Evolutionary conservation across 2,329 filamentous ascomycete species (phyloP).

Genomic region (Colletotrichum shisoi): DNA sequence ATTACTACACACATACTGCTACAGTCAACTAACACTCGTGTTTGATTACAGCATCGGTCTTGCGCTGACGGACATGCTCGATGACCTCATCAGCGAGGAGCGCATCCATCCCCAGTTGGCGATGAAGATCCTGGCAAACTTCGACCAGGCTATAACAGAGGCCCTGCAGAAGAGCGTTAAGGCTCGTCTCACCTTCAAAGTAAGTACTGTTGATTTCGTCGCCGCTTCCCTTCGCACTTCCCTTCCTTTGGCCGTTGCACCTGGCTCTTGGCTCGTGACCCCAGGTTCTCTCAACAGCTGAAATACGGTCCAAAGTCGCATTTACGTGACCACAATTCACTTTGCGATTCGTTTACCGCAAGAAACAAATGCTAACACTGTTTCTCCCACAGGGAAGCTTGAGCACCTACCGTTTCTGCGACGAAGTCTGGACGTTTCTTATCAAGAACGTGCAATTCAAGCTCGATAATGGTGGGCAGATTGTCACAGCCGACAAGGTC

Average conservation of each 20-base stretch:
- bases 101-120: conserved; percentile 97
- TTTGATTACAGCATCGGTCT: conserved; percentile 77
- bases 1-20: conserved; percentile 46
- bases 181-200: conserved; percentile 92
- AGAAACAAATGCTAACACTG: conserved; percentile 1
- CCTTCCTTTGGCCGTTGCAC: too few relatives aligned
- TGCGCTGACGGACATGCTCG: conserved; percentile 93
- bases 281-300: background rate
- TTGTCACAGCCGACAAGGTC: conserved; percentile 85
- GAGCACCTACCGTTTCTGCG: conserved; percentile 98
- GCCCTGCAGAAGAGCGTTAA: conserved; percentile 92
- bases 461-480: conserved; percentile 79
- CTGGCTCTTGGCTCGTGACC: background rate
- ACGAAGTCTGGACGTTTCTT: conserved; percentile 99
- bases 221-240: background rate
- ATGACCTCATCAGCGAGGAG: conserved; percentile 92
- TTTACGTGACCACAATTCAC: too few relatives aligned
- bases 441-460: conserved; percentile 99
- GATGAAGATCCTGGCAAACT: conserved; percentile 97
- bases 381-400: conserved; percentile 77
- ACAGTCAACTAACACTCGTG: conserved; percentile 36
- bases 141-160: conserved; percentile 91
- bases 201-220: conserved; percentile 52
- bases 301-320: background rate
- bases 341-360: background rate